These are phyloP conservation scores for Penicillium verhagenii DNA, from an alignment of 495 filamentous ascomycete genomes.

Conservation along the genomic window DNA sequence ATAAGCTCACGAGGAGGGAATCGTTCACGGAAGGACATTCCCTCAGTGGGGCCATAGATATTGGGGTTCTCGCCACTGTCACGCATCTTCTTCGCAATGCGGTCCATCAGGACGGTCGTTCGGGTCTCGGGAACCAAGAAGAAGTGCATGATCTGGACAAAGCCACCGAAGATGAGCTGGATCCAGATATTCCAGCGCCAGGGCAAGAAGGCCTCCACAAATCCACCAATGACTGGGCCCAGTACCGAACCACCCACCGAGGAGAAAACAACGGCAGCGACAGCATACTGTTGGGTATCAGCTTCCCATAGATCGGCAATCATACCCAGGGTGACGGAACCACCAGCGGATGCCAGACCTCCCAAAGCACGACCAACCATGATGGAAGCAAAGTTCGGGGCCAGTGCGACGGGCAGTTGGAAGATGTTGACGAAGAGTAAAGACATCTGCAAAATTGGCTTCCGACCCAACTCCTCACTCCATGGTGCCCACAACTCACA, in stretches of 20 bases:
- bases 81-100: conserved; percentile 54
- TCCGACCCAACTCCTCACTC: conserved; percentile 74
- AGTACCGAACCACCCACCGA: conserved; percentile 76
- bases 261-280: conserved; percentile 73
- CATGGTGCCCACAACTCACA: conserved; percentile 84
- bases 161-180: conserved; percentile 70
- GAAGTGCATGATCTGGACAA: conserved; percentile 64
- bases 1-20: conserved; percentile 58
- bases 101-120: conserved; percentile 59
- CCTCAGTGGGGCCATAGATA: conserved; percentile 64
- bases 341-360: conserved; percentile 71
- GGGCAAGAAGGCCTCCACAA: conserved; percentile 59
- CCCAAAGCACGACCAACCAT: conserved; percentile 65
- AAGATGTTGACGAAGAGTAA: conserved; percentile 72
- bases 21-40: conserved; percentile 55
- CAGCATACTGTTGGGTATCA: conserved; percentile 63
- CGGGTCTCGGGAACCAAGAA: conserved; percentile 60
- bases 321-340: conserved; percentile 80
- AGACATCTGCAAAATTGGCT: conserved; percentile 67
- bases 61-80: conserved; percentile 51
- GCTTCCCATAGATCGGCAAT: conserved; percentile 77
- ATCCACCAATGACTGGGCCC: conserved; percentile 78
- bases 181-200: conserved; percentile 84
- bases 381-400: conserved; percentile 66
- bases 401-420: conserved; percentile 68